phyloP scores from a whole-genome alignment of 2,329 filamentous ascomycete genomes.

The Aspergillus aculeatus region DNA sequence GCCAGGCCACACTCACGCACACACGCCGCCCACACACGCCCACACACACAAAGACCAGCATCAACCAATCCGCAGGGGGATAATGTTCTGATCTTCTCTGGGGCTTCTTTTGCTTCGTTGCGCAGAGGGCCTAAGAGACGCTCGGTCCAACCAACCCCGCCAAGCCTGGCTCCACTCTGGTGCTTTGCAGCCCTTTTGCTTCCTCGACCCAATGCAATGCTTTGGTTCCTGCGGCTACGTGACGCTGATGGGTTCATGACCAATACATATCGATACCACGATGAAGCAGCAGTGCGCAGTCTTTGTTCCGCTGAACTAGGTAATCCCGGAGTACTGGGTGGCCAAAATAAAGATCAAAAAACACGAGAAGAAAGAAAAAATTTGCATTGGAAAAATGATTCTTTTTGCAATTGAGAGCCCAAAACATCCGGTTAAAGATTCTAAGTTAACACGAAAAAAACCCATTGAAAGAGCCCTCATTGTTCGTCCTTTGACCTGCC shows the following conservation, averaged over 20 bases:
- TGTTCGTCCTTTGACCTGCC: background rate
- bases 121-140: constrained; percentile 17
- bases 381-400: background rate
- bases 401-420: too few relatives aligned
- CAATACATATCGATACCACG: background rate
- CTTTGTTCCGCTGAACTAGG: background rate
- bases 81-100: constrained; percentile 20
- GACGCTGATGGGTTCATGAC: constrained; percentile 11
- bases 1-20: background rate
- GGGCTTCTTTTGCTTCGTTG: constrained; percentile 22
- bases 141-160: constrained; percentile 25
- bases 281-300: background rate
- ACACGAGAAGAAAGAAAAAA: background rate
- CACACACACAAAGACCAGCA: background rate
- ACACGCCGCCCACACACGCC: background rate
- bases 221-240: constrained; percentile 28
- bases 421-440: too few relatives aligned
- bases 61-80: constrained; percentile 4
- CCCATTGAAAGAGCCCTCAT: too few relatives aligned
- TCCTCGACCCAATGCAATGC: constrained; percentile 19
- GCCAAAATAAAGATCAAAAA: background rate
- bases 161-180: constrained; percentile 18
- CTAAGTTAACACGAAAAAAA: too few relatives aligned
- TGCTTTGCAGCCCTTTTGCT: constrained; percentile 10
- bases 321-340: background rate